Conservation (phyloP, 2,329 filamentous ascomycete genomes). For the Arthroderma sp. region DNA sequence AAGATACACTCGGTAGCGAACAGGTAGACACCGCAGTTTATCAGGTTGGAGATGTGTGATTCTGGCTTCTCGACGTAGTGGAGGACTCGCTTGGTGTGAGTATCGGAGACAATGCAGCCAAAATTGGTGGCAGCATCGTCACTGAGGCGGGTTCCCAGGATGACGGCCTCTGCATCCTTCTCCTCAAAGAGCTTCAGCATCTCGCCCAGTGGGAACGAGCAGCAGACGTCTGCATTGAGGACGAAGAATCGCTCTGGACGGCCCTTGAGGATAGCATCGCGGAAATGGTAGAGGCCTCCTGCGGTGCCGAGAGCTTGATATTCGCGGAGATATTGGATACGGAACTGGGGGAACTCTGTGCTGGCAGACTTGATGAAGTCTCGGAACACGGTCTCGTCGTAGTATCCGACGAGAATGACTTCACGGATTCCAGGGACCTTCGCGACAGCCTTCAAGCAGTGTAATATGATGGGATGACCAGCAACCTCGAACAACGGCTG, state of each 20-base stretch:
- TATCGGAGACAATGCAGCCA: constrained; percentile 91
- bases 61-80: constrained; percentile 99
- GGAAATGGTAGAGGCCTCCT: constrained; percentile 96
- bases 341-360: constrained; percentile 72
- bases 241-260: constrained; percentile 92
- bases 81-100: constrained; percentile 85
- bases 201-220: constrained; percentile 88
- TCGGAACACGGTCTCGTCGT: constrained; percentile 91
- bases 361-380: constrained; percentile 93
- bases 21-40: constrained; percentile 98
- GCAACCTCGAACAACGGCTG: constrained; percentile 96
- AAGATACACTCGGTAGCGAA: constrained; percentile 94
- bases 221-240: constrained; percentile 96
- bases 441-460: constrained; percentile 83
- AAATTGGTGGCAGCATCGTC: constrained; percentile 93
- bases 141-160: constrained; percentile 80
- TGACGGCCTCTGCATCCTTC: constrained; percentile 91
- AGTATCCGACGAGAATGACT: constrained; percentile 97
- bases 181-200: constrained; percentile 93
- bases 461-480: constrained; percentile 95
- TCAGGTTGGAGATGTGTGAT: constrained; percentile 92
- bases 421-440: constrained; percentile 89
- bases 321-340: constrained; percentile 91
- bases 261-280: constrained; percentile 95
- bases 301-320: constrained; percentile 94